Conservation (phyloP, 1,284 basidiomycete genomes). For the Papiliotrema terrestris region DNA sequence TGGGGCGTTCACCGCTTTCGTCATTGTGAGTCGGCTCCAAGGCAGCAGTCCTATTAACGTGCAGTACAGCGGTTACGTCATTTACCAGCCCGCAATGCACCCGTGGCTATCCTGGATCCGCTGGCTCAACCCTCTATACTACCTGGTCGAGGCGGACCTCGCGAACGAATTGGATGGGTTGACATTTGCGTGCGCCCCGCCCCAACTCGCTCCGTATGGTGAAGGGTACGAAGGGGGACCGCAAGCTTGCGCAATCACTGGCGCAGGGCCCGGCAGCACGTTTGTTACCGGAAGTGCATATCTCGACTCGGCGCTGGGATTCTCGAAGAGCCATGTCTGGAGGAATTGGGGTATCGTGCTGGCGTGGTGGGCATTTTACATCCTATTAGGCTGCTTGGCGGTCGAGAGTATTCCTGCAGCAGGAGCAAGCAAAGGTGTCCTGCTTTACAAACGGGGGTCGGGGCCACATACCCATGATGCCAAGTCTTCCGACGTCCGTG, state of each 20-base stretch:
- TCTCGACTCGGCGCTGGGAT: conserved; percentile 42
- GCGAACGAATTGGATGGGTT: conserved; percentile 51
- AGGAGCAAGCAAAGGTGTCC: conserved; percentile 31
- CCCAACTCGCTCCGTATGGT: conserved; percentile 48
- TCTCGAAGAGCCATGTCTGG: conserved; percentile 47
- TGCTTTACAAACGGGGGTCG: conserved; percentile 37
- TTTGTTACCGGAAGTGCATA: conserved; percentile 46
- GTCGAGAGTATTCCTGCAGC: conserved; percentile 33
- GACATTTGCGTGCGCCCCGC: conserved; percentile 40
- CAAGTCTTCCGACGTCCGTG: conserved; percentile 19
- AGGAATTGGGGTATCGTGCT: conserved; percentile 52
- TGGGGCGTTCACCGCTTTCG: conserved; percentile 30
- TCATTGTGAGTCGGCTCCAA: conserved; percentile 14
- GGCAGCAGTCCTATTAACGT: neutral
- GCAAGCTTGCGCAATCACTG: conserved; percentile 45
- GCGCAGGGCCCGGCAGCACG: conserved; percentile 43
- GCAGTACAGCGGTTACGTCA: conserved; percentile 37
- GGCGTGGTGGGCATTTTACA: conserved; percentile 33
- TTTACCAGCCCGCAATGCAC: conserved; percentile 38
- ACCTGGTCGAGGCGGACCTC: conserved; percentile 31
- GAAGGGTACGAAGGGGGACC: conserved; percentile 30
- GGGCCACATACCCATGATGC: conserved; percentile 21
- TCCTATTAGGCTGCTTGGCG: conserved; percentile 10
- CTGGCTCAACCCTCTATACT: conserved; percentile 38
- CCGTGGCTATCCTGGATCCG: conserved; percentile 35